phyloP scores from a whole-genome alignment of 2,329 filamentous ascomycete species.

The Aspergillus ruber region DNA sequence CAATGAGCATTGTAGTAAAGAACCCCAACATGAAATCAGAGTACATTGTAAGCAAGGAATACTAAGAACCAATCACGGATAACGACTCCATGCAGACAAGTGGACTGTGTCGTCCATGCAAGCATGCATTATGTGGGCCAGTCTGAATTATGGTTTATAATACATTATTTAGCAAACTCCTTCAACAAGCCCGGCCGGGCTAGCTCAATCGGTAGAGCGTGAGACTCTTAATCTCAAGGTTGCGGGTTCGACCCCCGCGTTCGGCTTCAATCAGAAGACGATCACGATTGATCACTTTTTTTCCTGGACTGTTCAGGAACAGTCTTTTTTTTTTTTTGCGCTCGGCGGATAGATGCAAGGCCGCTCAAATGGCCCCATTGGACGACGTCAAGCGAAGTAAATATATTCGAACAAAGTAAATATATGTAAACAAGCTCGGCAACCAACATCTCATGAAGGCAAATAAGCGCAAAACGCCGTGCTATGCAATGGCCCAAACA shows the following conservation, averaged over 20 bases:
- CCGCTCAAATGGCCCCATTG: no score
- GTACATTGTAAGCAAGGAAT: no score
- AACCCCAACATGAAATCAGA: no score
- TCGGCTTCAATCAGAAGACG: slow-evolving; percentile 17
- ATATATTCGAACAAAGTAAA: no score
- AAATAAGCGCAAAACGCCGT: slow-evolving; percentile 17
- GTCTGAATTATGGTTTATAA: no score
- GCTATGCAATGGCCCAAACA: slow-evolving; percentile 15
- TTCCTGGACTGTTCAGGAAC: not conserved
- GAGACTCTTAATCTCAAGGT: slow-evolving; percentile 40
- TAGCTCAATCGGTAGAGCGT: slow-evolving; percentile 46
- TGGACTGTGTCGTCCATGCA: no score
- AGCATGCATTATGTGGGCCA: no score
- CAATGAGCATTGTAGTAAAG: no score
- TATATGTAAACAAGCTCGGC: not conserved
- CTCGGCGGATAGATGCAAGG: no score
- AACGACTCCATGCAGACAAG: no score
- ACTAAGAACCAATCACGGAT: no score
- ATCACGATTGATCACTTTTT: not conserved
- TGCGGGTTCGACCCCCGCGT: slow-evolving; percentile 36
- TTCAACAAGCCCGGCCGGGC: slow-evolving; percentile 25
- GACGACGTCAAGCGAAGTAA: no score
- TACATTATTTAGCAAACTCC: not conserved
- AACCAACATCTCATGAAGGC: not conserved
- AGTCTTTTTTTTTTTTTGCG: not conserved